phyloP scores from a whole-genome alignment of 179 eudicot species.

The Camellia oleifera region DNA sequence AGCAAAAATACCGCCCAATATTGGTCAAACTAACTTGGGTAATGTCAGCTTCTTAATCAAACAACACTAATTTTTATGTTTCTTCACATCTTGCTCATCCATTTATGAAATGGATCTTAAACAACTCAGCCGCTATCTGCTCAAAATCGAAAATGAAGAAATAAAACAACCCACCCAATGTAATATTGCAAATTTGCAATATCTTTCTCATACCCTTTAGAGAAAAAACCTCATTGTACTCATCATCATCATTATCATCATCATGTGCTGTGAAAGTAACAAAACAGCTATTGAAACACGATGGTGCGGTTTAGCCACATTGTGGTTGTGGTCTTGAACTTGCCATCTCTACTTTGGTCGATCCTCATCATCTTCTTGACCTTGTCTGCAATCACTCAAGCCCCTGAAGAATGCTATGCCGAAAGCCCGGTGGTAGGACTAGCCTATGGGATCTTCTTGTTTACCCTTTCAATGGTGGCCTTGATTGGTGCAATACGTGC shows the following conservation, averaged over 20 bases:
- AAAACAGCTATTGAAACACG: not conserved
- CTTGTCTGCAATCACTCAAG: not conserved
- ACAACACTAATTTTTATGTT: not conserved
- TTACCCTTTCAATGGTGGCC: not conserved
- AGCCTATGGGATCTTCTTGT: not conserved
- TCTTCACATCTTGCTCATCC: not conserved
- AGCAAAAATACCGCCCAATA: not conserved
- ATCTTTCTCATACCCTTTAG: too few species aligned
- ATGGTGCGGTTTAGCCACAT: conserved; percentile 3
- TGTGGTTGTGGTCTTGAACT: not conserved
- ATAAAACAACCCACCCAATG: not conserved
- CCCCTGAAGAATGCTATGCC: not conserved
- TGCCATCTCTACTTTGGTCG: not conserved
- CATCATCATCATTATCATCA: not conserved
- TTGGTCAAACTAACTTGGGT: not conserved
- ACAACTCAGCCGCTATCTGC: not conserved
- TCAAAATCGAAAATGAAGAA: not conserved
- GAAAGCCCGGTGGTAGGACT: not conserved
- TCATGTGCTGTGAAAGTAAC: not conserved
- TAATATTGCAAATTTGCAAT: too few species aligned
- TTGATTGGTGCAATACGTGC: not conserved
- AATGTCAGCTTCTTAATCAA: not conserved
- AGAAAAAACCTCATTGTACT: too few species aligned
- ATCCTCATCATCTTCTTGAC: not conserved
- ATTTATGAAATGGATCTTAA: conserved; percentile 3